Percentiles rank a stretch among this genome's conserved stretches.
phyloP scores from a whole-genome alignment of 1,284 basidiomycete species.

The Trichosporon asahii region DNA sequence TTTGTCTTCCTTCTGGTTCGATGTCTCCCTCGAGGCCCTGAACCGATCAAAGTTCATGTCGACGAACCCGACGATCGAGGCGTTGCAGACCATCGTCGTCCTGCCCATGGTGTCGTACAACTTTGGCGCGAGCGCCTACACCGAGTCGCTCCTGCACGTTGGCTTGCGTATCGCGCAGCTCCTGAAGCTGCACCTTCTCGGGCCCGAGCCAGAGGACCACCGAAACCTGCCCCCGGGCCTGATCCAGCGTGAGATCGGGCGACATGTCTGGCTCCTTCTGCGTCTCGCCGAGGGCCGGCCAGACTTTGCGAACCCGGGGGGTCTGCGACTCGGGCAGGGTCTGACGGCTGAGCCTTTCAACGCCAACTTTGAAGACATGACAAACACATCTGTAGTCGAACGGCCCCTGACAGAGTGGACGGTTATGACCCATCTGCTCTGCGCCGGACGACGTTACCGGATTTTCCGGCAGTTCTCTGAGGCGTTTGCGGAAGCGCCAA shows the following conservation, averaged over 20 bases:
- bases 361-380: conserved; percentile 25
- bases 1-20: conserved; percentile 27
- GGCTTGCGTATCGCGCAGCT: conserved; percentile 26
- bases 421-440: conserved; percentile 20
- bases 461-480: conserved; percentile 30
- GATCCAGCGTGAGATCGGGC: conserved; percentile 24
- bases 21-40: conserved; percentile 29
- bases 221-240: conserved; percentile 20
- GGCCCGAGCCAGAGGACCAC: conserved; percentile 22
- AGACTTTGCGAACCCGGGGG: conserved; percentile 28
- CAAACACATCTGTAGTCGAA: conserved; percentile 19
- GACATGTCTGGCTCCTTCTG: conserved; percentile 25
- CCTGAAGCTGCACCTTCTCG: conserved; percentile 25
- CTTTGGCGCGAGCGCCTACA: conserved; percentile 29
- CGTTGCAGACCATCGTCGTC: conserved; percentile 26
- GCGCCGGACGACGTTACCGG: conserved; percentile 23
- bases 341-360: conserved; percentile 26
- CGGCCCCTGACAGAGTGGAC: conserved; percentile 22
- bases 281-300: conserved; percentile 27
- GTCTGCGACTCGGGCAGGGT: conserved; percentile 26
- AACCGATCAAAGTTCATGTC: conserved; percentile 30
- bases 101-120: conserved; percentile 28
- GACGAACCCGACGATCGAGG: conserved; percentile 28
- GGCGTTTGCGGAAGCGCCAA: conserved; percentile 23
- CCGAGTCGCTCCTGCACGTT: conserved; percentile 27